Conservation (phyloP, 345 rosid genomes). For the Melaleuca quinquenervia region DNA sequence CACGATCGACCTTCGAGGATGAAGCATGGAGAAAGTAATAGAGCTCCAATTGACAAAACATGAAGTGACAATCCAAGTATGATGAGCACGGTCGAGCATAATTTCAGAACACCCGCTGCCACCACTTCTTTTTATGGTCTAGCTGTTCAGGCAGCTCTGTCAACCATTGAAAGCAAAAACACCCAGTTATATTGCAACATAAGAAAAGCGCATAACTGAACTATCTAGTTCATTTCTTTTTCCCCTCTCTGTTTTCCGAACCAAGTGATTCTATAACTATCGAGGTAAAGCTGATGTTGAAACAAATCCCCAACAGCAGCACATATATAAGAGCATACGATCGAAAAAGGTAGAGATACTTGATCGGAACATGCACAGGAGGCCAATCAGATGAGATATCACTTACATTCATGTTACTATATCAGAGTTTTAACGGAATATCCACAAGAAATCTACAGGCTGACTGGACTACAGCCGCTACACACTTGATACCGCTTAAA, state of each 20-base stretch:
- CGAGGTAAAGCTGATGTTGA: neutral
- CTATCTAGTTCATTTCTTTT: neutral
- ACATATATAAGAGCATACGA: neutral
- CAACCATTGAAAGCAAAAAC: neutral
- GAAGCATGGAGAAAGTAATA: neutral
- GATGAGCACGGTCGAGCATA: neutral
- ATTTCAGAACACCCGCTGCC: constrained; percentile 25
- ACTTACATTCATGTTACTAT: neutral
- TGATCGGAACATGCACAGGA: neutral
- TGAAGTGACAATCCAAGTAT: neutral
- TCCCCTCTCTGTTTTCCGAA: neutral
- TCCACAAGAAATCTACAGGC: neutral
- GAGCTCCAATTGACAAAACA: neutral
- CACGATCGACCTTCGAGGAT: neutral
- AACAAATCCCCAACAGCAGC: neutral
- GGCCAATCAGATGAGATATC: neutral
- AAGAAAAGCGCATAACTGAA: neutral
- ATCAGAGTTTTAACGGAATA: neutral
- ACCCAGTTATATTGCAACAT: neutral
- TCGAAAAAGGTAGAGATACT: neutral
- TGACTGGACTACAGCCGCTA: neutral
- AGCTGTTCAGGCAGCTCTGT: constrained; percentile 17
- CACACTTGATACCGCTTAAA: neutral
- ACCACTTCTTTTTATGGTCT: constrained; percentile 28
- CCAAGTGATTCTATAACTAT: neutral